Evolutionary conservation across 2,329 filamentous ascomycete species (phyloP).

Genomic region (Lecanicillium sp.): DNA sequence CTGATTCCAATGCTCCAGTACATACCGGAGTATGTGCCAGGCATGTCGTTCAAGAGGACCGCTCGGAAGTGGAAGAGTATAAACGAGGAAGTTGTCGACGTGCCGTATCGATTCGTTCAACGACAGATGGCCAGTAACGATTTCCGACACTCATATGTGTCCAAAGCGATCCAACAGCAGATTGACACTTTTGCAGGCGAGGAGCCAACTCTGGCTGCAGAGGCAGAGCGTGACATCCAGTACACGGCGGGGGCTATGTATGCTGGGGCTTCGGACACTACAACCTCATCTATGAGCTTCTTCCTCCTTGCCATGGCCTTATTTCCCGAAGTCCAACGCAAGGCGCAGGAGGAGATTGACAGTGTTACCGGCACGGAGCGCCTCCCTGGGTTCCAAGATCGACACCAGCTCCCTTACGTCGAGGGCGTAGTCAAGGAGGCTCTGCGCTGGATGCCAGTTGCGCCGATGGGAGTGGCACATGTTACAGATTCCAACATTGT

Average conservation of each 20-base stretch:
- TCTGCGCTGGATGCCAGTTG: conserved; percentile 21
- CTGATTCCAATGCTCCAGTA: conserved; percentile 14
- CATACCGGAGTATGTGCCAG: conserved; percentile 15
- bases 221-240: conserved; percentile 3
- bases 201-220: no score
- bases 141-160: conserved; percentile 11
- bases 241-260: conserved; percentile 13
- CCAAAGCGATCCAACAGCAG: conserved; percentile 11
- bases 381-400: conserved; percentile 17
- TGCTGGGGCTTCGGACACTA: conserved; percentile 9
- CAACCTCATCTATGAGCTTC: conserved; percentile 1
- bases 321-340: conserved; percentile 15
- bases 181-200: not conserved
- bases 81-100: conserved; percentile 8
- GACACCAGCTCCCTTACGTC: conserved; percentile 19
- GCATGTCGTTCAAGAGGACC: conserved; percentile 13
- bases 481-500: conserved; percentile 21
- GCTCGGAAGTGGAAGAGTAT: conserved; percentile 11
- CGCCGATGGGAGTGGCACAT: conserved; percentile 29
- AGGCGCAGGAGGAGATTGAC: conserved; percentile 18
- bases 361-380: conserved; percentile 19
- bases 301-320: conserved; percentile 17
- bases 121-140: conserved; percentile 8
- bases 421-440: conserved; percentile 22
- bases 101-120: conserved; percentile 14